phyloP scores from a whole-genome alignment of 2,329 filamentous ascomycete species.

The Phoma sp. region DNA sequence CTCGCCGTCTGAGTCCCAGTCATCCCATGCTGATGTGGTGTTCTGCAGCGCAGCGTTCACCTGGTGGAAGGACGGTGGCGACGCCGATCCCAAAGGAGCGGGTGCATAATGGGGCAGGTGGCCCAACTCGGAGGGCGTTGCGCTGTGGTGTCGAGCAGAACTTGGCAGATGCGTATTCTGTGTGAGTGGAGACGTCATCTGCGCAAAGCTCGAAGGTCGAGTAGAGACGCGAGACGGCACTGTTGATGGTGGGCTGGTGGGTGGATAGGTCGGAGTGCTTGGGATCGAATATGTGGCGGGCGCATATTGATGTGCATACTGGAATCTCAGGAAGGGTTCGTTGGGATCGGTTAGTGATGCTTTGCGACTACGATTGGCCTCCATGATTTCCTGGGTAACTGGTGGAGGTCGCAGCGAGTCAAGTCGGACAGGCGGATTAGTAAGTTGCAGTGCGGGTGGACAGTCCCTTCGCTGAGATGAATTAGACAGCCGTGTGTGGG shows the following conservation, averaged over 20 bases:
- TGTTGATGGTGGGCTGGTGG: slow-evolving; percentile 33
- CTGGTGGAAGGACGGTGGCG: slow-evolving; percentile 21
- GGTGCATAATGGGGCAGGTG: slow-evolving; percentile 30
- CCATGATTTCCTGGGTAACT: slow-evolving; percentile 12
- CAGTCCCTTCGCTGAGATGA: slow-evolving; percentile 28
- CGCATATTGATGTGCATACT: slow-evolving; percentile 30
- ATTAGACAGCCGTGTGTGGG: slow-evolving; percentile 17
- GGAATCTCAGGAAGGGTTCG: slow-evolving; percentile 37
- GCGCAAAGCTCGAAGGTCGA: slow-evolving; percentile 20
- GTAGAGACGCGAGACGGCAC: slow-evolving; percentile 34
- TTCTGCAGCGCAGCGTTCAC: slow-evolving; percentile 37
- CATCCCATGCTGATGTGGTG: slow-evolving; percentile 45
- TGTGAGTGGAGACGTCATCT: slow-evolving; percentile 14
- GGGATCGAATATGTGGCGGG: slow-evolving; percentile 20
- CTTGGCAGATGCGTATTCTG: slow-evolving; percentile 18
- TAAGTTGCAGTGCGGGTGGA: slow-evolving; percentile 27
- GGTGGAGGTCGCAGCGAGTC: slow-evolving; percentile 37
- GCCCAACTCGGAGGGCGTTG: slow-evolving; percentile 37
- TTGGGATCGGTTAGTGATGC: slow-evolving; percentile 39
- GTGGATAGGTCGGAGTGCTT: slow-evolving; percentile 25
- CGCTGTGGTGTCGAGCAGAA: slow-evolving; percentile 32
- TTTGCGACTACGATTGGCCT: slow-evolving; percentile 30
- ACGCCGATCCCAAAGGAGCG: slow-evolving; percentile 20
- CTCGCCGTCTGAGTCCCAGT: slow-evolving; percentile 43
- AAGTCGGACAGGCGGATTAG: slow-evolving; percentile 39